phyloP scores from a whole-genome alignment of 345 rosid genomes.

The Rhizophora apiculata region DNA sequence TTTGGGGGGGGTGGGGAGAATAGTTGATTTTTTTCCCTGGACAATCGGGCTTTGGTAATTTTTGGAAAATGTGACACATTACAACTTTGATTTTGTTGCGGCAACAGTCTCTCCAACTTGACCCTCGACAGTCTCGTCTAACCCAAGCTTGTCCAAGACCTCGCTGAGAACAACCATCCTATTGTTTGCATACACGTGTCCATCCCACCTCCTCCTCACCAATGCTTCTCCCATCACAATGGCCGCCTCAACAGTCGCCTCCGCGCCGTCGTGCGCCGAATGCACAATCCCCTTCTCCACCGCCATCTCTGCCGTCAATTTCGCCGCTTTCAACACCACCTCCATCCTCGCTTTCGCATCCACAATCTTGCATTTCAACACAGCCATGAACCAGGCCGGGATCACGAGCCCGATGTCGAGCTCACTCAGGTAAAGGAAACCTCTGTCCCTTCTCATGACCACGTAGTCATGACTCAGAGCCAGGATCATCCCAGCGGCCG shows the following conservation, averaged over 20 bases:
- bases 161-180: neutral
- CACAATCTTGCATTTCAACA: slow-evolving; percentile 10
- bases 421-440: slow-evolving; percentile 27
- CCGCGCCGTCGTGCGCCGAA: slow-evolving; percentile 1
- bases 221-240: slow-evolving; percentile 7
- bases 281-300: slow-evolving; percentile 11
- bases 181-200: slow-evolving; percentile 17
- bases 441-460: slow-evolving; percentile 21
- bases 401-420: slow-evolving; percentile 22
- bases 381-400: slow-evolving; percentile 15
- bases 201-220: slow-evolving; percentile 12
- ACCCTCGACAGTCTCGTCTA: slow-evolving; percentile 6
- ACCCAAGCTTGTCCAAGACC: slow-evolving; percentile 12
- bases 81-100: neutral
- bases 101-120: neutral
- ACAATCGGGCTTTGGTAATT: too few species aligned
- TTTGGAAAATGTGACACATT: neutral
- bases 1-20: too few species aligned
- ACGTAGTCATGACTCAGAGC: slow-evolving; percentile 22
- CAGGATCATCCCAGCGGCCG: slow-evolving; percentile 17
- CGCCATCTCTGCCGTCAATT: slow-evolving; percentile 20
- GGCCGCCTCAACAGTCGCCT: slow-evolving; percentile 18
- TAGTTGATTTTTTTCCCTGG: too few species aligned
- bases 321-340: slow-evolving; percentile 14
- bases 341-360: slow-evolving; percentile 8